A percentile compares a stretch with the other conserved stretches of the same genome.
Conservation (phyloP, 441 rosid species). For the Gossypium schwendimanii region DNA sequence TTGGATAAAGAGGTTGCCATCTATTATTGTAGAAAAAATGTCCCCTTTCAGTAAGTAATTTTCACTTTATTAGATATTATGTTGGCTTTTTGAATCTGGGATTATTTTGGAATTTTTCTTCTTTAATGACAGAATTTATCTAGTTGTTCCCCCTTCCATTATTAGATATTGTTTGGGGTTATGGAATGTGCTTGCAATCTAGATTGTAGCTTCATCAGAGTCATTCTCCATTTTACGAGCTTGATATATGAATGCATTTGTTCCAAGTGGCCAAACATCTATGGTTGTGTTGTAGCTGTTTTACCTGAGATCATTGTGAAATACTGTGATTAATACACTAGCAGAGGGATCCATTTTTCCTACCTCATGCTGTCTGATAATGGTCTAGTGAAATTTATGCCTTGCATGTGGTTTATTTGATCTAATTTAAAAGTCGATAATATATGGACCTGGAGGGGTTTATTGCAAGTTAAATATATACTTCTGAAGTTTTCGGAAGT, state of each 20-base stretch:
- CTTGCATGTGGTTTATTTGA: not conserved
- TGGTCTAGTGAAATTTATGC: not conserved
- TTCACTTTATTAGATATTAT: not conserved
- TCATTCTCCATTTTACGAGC: not conserved
- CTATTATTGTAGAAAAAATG: not conserved
- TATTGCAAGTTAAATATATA: not conserved
- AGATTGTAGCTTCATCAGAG: not conserved
- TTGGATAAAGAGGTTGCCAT: not conserved
- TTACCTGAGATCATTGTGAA: not conserved
- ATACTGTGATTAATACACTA: not conserved
- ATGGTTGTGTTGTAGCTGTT: not conserved
- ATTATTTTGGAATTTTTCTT: not conserved
- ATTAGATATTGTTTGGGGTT: not conserved
- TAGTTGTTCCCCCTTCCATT: not conserved
- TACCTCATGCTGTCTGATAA: not conserved
- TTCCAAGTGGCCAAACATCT: not conserved
- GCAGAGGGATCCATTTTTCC: not conserved
- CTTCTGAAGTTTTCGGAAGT: not conserved
- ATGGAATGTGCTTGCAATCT: not conserved
- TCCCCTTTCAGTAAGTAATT: not conserved
- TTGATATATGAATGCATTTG: not conserved
- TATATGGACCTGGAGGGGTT: not conserved
- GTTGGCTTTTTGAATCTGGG: not conserved
- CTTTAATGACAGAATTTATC: not conserved
- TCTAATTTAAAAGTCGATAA: not conserved